A percentile compares a stretch with the other conserved stretches of the same genome.
These are phyloP conservation scores for Geotrichum citri-aurantii DNA, from an alignment of 1,139 yeast genomes.

Conservation along the genomic window DNA sequence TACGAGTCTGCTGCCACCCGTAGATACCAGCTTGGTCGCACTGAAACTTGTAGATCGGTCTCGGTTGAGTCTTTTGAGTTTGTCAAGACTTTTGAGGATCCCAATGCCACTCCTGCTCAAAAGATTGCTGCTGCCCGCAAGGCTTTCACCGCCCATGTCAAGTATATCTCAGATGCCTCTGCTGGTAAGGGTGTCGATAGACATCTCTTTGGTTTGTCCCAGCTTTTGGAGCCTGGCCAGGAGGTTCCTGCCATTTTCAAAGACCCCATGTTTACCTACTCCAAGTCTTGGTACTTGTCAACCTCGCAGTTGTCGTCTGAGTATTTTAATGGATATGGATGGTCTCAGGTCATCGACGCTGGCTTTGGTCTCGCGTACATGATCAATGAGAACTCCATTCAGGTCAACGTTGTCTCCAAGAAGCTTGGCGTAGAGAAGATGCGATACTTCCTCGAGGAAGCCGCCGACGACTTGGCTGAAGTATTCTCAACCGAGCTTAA, in stretches of 20 bases:
- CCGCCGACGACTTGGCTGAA: constrained; percentile 77
- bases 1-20: constrained; percentile 96
- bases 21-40: constrained; percentile 81
- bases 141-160: constrained; percentile 72
- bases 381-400: constrained; percentile 80
- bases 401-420: constrained; percentile 79
- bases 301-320: constrained; percentile 89
- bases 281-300: constrained; percentile 82
- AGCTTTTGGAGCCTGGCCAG: constrained; percentile 58
- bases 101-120: constrained; percentile 48
- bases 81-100: constrained; percentile 69
- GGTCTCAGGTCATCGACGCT: constrained; percentile 91
- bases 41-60: constrained; percentile 92
- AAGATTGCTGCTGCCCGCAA: constrained; percentile 65
- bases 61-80: constrained; percentile 66
- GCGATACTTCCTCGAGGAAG: constrained; percentile 64
- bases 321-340: constrained; percentile 88
- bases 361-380: constrained; percentile 94
- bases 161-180: constrained; percentile 70
- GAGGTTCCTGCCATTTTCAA: constrained; percentile 62
- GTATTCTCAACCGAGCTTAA: constrained; percentile 43
- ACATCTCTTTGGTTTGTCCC: constrained; percentile 84
- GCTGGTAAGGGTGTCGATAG: constrained; percentile 91
- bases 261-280: constrained; percentile 72
- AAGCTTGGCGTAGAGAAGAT: constrained; percentile 63